These are phyloP conservation scores for Vitis rotundifolia DNA, from an alignment of 164 flowering plant genomes.

Conservation along the genomic window DNA sequence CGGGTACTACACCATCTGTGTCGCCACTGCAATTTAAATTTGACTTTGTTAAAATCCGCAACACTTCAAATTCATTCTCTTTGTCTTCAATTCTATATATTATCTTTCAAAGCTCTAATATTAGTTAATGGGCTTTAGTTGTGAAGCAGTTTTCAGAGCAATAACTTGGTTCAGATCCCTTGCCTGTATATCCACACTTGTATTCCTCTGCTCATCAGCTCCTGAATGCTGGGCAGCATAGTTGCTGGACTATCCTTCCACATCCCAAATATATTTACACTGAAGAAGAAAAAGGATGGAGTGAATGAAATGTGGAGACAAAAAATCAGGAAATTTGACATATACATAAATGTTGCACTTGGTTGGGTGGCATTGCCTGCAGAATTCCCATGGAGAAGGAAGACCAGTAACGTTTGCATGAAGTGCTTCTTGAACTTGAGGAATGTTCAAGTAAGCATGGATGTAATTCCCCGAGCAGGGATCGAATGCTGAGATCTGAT, in stretches of 20 bases:
- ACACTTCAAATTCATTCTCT: too few relatives aligned
- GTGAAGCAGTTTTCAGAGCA: too few relatives aligned
- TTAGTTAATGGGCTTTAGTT: too few relatives aligned
- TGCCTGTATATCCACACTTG: too few relatives aligned
- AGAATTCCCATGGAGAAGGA: not conserved
- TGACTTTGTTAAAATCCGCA: too few relatives aligned
- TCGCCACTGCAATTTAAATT: too few relatives aligned
- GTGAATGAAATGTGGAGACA: not conserved
- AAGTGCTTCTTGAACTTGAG: slow-evolving; percentile 40
- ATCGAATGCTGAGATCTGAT: slow-evolving; percentile 33
- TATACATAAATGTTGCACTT: too few relatives aligned
- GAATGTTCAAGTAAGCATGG: slow-evolving; percentile 27
- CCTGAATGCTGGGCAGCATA: slow-evolving; percentile 28
- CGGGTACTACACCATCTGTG: too few relatives aligned
- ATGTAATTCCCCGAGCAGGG: slow-evolving; percentile 38
- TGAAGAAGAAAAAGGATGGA: not conserved
- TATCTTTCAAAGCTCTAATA: too few relatives aligned
- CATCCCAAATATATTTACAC: not conserved
- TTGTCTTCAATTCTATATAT: too few relatives aligned
- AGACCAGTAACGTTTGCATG: slow-evolving; percentile 28
- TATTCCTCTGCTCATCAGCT: slow-evolving; percentile 28
- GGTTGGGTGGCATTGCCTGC: too few relatives aligned
- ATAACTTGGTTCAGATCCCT: too few relatives aligned
- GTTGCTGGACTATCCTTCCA: slow-evolving; percentile 38
- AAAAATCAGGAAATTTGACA: not conserved